Conservation (phyloP, 2,329 filamentous ascomycete species). For the Pyricularia grisea region DNA sequence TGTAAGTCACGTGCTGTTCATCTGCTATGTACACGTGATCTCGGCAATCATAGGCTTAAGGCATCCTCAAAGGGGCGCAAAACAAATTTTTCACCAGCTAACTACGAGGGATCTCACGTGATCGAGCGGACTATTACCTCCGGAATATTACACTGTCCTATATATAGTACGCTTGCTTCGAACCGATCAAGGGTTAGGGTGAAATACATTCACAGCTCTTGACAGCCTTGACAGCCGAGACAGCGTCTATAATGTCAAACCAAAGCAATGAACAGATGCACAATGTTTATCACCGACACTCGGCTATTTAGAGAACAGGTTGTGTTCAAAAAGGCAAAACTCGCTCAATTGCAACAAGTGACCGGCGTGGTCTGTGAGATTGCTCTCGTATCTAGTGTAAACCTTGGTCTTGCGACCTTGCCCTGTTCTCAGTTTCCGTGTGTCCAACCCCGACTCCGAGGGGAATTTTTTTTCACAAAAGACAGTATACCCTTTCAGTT, state of each 20-base stretch:
- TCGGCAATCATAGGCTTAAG: neutral
- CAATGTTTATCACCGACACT: neutral
- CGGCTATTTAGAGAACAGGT: neutral
- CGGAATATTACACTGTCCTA: no score
- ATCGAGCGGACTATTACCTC: no score
- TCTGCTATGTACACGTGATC: neutral
- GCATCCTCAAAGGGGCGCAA: no score
- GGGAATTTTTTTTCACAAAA: constrained; percentile 5
- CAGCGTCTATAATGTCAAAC: no score
- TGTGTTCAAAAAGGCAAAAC: neutral
- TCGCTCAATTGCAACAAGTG: neutral
- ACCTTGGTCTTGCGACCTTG: constrained; percentile 1
- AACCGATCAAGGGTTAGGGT: no score
- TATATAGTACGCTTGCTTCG: no score
- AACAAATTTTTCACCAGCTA: no score
- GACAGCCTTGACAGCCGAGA: no score
- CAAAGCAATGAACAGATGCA: no score
- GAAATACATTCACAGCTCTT: no score
- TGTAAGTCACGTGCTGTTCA: neutral
- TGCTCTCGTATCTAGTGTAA: constrained; percentile 7
- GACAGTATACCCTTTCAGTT: constrained; percentile 8
- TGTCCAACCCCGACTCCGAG: neutral
- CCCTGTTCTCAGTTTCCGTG: neutral
- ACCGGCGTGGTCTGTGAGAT: constrained; percentile 3
- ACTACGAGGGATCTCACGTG: no score